These are phyloP conservation scores for Thermochaetoides thermophila DNA, from an alignment of 495 filamentous ascomycete genomes.

Conservation along the genomic window DNA sequence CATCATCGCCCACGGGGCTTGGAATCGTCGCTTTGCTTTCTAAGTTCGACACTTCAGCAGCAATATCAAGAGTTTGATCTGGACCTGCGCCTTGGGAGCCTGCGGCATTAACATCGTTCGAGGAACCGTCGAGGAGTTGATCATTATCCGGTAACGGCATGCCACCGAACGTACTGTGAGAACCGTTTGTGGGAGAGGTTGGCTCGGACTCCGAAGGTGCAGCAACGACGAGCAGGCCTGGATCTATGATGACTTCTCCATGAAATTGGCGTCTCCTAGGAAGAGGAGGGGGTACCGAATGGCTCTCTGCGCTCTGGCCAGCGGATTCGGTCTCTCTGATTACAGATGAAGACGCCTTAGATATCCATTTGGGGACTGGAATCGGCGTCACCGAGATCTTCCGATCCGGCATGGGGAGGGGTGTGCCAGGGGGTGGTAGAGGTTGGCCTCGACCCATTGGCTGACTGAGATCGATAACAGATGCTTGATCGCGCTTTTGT, in stretches of 20 bases:
- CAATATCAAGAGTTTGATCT: no score
- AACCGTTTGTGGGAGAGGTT: conserved; percentile 29
- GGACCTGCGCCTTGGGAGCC: no score
- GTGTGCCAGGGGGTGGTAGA: conserved; percentile 58
- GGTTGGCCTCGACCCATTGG: conserved; percentile 64
- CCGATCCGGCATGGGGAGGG: conserved; percentile 41
- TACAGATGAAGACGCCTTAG: conserved; percentile 27
- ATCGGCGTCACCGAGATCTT: conserved; percentile 41
- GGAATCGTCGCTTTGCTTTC: background rate
- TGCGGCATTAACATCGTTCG: no score
- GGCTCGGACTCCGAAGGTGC: conserved; percentile 44
- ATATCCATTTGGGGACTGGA: conserved; percentile 38
- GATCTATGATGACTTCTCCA: conserved; percentile 15
- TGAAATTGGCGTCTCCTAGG: conserved; percentile 16
- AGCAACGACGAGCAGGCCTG: conserved; percentile 41
- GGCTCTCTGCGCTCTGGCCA: conserved; percentile 18
- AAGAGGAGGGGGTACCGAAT: conserved; percentile 31
- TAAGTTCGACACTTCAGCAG: background rate
- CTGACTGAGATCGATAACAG: conserved; percentile 38
- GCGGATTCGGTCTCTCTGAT: conserved; percentile 12
- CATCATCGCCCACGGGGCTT: conserved; percentile 5
- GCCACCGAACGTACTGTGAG: conserved; percentile 17
- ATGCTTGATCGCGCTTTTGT: conserved; percentile 9
- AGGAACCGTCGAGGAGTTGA: conserved; percentile 10
- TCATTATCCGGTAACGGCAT: conserved; percentile 30